These are phyloP conservation scores for Nematocida homosporus DNA, from an alignment of 371 early-diverging fungal genomes.

Conservation along the genomic window DNA sequence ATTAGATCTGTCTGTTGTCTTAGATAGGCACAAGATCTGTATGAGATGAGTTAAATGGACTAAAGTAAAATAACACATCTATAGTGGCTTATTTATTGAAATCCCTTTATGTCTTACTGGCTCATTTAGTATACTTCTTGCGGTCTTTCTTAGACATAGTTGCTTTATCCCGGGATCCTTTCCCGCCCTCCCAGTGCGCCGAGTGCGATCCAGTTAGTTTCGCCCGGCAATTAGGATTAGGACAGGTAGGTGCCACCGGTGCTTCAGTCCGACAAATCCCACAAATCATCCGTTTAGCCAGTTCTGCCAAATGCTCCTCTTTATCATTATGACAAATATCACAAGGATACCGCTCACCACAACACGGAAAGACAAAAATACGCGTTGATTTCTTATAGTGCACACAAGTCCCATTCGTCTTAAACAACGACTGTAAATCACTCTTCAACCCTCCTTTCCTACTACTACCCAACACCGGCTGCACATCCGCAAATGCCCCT, in stretches of 20 bases:
- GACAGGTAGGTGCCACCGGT: constrained; percentile 69
- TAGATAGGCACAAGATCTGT: no score
- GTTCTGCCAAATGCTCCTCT: constrained; percentile 70
- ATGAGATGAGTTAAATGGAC: no score
- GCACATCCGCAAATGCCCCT: constrained; percentile 15
- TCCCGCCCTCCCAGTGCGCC: constrained; percentile 90
- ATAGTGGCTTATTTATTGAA: no score
- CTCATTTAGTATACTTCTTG: constrained; percentile 68
- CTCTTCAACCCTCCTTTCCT: constrained; percentile 66
- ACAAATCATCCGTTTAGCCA: constrained; percentile 80
- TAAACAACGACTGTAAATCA: constrained; percentile 60
- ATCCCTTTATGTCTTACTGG: no score
- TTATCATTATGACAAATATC: constrained; percentile 80
- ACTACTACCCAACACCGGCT: constrained; percentile 1
- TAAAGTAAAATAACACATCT: no score
- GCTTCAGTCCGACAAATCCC: constrained; percentile 83
- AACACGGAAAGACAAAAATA: constrained; percentile 93
- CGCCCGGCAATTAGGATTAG: constrained; percentile 70
- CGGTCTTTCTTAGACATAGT: constrained; percentile 77
- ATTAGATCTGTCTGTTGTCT: no score
- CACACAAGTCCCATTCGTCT: constrained; percentile 75
- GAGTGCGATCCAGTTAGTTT: constrained; percentile 67
- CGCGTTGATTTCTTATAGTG: constrained; percentile 84
- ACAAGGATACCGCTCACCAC: constrained; percentile 77
- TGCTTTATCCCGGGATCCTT: constrained; percentile 76